Base-by-base conservation (phyloP, 148 eudicot genomes). In the Rhododendron kiyosumense region DNA sequence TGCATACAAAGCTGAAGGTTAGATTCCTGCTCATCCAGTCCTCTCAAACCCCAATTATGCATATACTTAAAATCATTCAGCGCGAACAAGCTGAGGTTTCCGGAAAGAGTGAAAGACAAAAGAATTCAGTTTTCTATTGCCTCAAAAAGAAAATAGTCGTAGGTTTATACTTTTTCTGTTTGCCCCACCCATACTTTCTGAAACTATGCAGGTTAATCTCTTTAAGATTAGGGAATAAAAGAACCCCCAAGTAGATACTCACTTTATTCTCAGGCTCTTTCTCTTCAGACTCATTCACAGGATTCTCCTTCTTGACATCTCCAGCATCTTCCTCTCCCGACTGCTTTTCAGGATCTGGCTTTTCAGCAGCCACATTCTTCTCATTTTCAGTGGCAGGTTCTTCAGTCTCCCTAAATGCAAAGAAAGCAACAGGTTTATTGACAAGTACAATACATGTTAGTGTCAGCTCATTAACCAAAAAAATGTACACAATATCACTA, bases 241-340 rank as follows among this genome's bases (percentile, higher is more conserved):
- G 26, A 26, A 10, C 92, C 73, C 20, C 49, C 22, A 20, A 38
- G 34, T 65, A 54, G 24, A 85, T 26, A 63, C 41, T 81, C 65
- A 94, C 98, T 93, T 93, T 94, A 26, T 92, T 92, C 89, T 96
- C 99, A 12, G 93, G 93, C 89, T 96, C 96, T 89, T 95, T 91
- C 88, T 92, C 98, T 91, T 92, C 93, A 75, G 93, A 73, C 78
- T 94, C 97, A 81, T 85, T 90, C 51, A 89, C 89, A 78, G 90
- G 86, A 73, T 79, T 91, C 88, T 94, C 98, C 90, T 95, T 90
- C 88, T 91, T 89, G 52, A 78, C 93, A 76, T 93, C 96, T 34
- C 77, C 90, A 77, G 92, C 89, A 80, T 90, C 92, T 81, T 92
- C 93, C 87, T 88, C 89, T 81, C 88, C 92, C 28, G 91, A 82